These are phyloP conservation scores for Boletus rubroflammeus DNA, from an alignment of 768 basidiomycete species.

Conservation along the genomic window DNA sequence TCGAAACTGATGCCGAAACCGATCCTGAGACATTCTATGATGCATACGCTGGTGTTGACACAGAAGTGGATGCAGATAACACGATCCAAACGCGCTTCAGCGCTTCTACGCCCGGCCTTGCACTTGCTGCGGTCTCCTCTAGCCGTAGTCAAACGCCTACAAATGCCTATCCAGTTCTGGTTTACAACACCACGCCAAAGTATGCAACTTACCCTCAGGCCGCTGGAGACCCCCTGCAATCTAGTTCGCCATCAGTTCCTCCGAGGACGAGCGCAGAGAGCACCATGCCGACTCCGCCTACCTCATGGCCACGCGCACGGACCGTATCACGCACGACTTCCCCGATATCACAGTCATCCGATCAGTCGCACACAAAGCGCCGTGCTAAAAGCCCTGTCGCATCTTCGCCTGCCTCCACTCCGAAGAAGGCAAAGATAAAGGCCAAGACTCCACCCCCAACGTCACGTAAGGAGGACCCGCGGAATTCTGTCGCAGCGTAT, in stretches of 20 bases:
- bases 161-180: conserved; percentile 32
- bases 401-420: conserved; percentile 34
- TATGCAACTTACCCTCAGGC: conserved; percentile 38
- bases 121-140: conserved; percentile 24
- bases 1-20: conserved; percentile 51
- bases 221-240: conserved; percentile 45
- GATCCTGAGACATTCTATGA: conserved; percentile 43
- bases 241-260: conserved; percentile 40
- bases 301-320: conserved; percentile 26
- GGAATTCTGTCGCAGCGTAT: conserved; percentile 65
- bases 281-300: conserved; percentile 33
- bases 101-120: conserved; percentile 16
- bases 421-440: conserved; percentile 40
- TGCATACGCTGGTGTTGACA: conserved; percentile 25
- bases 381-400: conserved; percentile 47
- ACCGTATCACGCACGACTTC: conserved; percentile 26
- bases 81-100: conserved; percentile 16
- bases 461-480: conserved; percentile 39
- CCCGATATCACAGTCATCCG: conserved; percentile 27
- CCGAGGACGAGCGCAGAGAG: conserved; percentile 40
- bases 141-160: conserved; percentile 44
- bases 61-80: conserved; percentile 17
- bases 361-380: conserved; percentile 40
- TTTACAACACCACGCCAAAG: conserved; percentile 39
- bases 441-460: conserved; percentile 32